Evolutionary conservation across 768 basidiomycete genomes (phyloP).

Genomic region (Tylopilus rubrobrunneus): DNA sequence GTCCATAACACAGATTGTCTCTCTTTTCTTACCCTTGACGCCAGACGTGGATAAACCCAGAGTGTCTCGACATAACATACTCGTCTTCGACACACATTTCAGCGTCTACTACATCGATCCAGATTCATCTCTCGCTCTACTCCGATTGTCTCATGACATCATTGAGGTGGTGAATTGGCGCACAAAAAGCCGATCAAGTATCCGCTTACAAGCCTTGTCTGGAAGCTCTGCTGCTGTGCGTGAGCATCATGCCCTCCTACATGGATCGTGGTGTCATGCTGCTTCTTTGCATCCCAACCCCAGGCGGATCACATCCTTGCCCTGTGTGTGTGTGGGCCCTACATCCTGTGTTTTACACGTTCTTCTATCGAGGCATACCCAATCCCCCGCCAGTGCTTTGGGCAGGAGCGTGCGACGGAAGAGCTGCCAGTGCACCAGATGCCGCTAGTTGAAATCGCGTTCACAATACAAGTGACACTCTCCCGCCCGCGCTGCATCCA

Average conservation of each 20-base stretch:
- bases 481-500: slow-evolving; percentile 33
- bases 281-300: slow-evolving; percentile 16
- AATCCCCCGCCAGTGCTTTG: slow-evolving; percentile 8
- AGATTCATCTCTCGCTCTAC: slow-evolving; percentile 26
- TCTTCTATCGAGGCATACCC: slow-evolving; percentile 44
- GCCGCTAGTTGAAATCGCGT: too few relatives aligned
- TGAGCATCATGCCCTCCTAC: neutral
- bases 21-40: neutral
- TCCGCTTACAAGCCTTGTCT: slow-evolving; percentile 23
- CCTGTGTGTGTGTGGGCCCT: slow-evolving; percentile 41
- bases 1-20: neutral
- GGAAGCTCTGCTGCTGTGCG: slow-evolving; percentile 23
- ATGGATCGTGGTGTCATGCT: neutral
- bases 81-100: neutral
- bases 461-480: slow-evolving; percentile 10
- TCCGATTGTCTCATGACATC: slow-evolving; percentile 21
- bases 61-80: too few relatives aligned
- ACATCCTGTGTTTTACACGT: slow-evolving; percentile 46
- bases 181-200: slow-evolving; percentile 11
- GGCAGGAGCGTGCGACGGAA: neutral
- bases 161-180: slow-evolving; percentile 40
- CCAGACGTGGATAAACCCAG: neutral
- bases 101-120: slow-evolving; percentile 32
- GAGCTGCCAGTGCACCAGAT: slow-evolving; percentile 11
- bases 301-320: slow-evolving; percentile 33